Evolutionary conservation across 495 filamentous ascomycete species (phyloP).

Genomic region (Xylaria acuta): DNA sequence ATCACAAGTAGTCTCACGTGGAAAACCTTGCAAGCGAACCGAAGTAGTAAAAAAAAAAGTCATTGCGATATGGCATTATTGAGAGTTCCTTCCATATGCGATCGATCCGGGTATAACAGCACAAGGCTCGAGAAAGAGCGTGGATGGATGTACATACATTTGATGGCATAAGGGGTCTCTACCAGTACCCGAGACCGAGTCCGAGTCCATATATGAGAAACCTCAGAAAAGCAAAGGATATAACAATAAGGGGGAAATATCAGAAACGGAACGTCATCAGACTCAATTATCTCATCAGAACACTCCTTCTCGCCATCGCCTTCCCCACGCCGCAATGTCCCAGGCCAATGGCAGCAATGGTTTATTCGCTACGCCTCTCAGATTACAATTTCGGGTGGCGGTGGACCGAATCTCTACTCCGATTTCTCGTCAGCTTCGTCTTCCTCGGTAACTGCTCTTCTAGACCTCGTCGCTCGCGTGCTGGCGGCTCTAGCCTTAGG

Average conservation of each 20-base stretch:
- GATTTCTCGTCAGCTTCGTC: slow-evolving; percentile 20
- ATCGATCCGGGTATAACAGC: slow-evolving; percentile 21
- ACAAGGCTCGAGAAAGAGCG: neutral
- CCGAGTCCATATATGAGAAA: neutral
- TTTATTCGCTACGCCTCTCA: neutral
- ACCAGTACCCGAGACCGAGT: neutral
- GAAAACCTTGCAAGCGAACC: neutral
- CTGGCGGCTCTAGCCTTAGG: slow-evolving; percentile 31
- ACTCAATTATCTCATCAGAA: slow-evolving; percentile 24
- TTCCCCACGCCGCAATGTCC: neutral
- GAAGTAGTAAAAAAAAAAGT: neutral
- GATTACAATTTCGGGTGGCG: neutral
- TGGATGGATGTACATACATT: slow-evolving; percentile 20
- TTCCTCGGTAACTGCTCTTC: slow-evolving; percentile 35
- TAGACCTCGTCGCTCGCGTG: slow-evolving; percentile 40
- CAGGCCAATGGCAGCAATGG: neutral
- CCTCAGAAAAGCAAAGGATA: neutral
- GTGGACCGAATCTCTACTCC: slow-evolving; percentile 20
- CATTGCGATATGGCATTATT: neutral
- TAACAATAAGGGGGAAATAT: neutral
- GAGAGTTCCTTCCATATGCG: slow-evolving; percentile 4
- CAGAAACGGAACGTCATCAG: slow-evolving; percentile 6
- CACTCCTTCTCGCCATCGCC: neutral
- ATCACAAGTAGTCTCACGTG: neutral
- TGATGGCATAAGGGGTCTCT: neutral